Evolutionary conservation across 345 rosid genomes (phyloP).

Genomic region (Euclidium syriacum): DNA sequence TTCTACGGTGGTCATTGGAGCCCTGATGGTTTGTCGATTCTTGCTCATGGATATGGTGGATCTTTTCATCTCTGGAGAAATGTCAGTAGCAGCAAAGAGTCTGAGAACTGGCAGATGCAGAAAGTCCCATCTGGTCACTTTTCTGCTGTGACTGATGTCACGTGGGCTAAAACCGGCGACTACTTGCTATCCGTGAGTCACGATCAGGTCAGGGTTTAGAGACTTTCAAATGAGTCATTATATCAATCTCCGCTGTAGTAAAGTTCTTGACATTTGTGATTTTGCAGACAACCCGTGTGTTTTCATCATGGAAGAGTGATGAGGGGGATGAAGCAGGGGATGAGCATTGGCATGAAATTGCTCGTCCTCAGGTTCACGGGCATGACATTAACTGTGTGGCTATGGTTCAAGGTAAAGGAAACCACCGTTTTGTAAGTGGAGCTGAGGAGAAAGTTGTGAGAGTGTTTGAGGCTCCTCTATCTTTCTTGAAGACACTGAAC

Average conservation of each 20-base stretch:
- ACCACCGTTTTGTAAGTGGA: constrained; percentile 90
- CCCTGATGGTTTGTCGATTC: constrained; percentile 54
- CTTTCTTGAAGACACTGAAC: constrained; percentile 74
- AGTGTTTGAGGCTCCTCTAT: constrained; percentile 90
- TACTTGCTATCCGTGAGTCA: constrained; percentile 84
- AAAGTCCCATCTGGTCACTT: constrained; percentile 89
- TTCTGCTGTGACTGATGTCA: constrained; percentile 72
- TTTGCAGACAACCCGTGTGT: constrained; percentile 70
- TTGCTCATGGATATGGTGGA: constrained; percentile 96
- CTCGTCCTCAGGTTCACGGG: constrained; percentile 97
- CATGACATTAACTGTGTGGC: constrained; percentile 84
- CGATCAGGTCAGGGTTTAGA: constrained; percentile 61
- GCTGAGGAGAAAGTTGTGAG: constrained; percentile 96
- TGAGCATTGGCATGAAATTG: constrained; percentile 82
- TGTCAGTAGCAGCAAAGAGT: constrained; percentile 38
- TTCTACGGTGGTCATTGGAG: constrained; percentile 99
- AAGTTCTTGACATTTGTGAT: background rate
- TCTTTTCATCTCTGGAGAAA: constrained; percentile 86
- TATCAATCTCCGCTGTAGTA: background rate
- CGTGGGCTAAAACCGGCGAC: constrained; percentile 73
- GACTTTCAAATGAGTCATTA: background rate
- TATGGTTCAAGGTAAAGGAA: constrained; percentile 76
- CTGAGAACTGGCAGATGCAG: constrained; percentile 86
- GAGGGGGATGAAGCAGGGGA: constrained; percentile 29
- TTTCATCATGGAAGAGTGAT: constrained; percentile 68